phyloP scores from a whole-genome alignment of 23 red algal genomes.

The Gracilaria vermiculophylla region DNA sequence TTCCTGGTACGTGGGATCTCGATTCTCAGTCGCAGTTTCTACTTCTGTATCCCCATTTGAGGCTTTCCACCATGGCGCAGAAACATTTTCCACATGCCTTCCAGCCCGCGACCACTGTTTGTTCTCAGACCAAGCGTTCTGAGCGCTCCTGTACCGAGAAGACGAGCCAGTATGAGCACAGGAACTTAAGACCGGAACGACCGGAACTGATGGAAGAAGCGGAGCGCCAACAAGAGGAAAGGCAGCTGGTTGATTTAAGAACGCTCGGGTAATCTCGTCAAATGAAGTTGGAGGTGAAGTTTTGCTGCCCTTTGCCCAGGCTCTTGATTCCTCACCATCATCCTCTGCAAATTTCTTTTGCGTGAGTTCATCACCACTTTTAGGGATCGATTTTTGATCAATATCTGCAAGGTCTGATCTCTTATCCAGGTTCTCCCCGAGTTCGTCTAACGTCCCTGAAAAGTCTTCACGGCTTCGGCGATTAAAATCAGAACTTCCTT shows the following conservation, averaged over 20 bases:
- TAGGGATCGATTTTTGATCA: not conserved
- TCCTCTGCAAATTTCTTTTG: not conserved
- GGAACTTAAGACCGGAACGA: conserved; percentile 14
- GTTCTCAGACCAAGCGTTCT: conserved; percentile 30
- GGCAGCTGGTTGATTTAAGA: conserved; percentile 57
- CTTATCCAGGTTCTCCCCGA: not conserved
- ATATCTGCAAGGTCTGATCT: not conserved
- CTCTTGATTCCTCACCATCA: conserved; percentile 41
- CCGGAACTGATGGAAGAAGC: conserved; percentile 45
- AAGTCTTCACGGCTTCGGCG: not conserved
- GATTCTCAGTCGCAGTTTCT: not conserved
- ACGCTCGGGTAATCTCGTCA: conserved; percentile 61
- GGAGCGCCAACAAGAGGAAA: conserved; percentile 60
- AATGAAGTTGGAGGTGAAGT: conserved; percentile 37
- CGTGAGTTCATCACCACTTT: not conserved
- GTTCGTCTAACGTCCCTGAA: not conserved
- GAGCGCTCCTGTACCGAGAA: not conserved
- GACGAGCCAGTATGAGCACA: not conserved
- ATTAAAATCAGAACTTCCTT: not conserved
- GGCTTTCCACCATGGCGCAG: conserved; percentile 22
- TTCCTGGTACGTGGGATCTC: conserved; percentile 2
- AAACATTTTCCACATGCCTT: not conserved
- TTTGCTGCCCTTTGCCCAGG: conserved; percentile 34
- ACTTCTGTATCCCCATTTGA: not conserved
- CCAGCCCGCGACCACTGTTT: conserved; percentile 1